Base-by-base conservation (phyloP, 2,329 filamentous ascomycete species). In the Colletotrichum chlorophyti region DNA sequence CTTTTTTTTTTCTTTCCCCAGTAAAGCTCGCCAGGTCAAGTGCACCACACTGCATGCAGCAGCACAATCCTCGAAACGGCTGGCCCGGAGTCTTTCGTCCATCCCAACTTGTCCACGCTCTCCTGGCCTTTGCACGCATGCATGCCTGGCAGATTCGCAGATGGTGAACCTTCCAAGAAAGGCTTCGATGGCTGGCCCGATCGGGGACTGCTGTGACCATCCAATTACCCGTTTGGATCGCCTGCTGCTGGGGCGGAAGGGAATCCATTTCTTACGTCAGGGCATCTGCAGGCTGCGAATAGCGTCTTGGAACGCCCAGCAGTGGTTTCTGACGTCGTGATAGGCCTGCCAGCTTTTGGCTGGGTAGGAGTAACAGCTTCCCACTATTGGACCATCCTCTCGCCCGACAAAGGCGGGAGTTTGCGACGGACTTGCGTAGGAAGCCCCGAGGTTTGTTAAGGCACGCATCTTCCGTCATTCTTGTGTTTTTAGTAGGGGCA, bases 141-240 rank as follows among this genome's bases (percentile, higher is more conserved):
- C 45, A 60, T 8, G 51, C 57, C 38, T 57, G 38, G 51, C 57
- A 57, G 43, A 29, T 50, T 60, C 24, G 57, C 52, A 50, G 45
- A 24, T 57, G 38, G 43, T 3, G 14, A n/a, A n/a, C n/a, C n/a
- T 24, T 24, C 42, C 27, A 21, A 37, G 17, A 11, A 41, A 24
- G 11, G 38, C 38, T 55, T 59, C 55, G 43, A 59, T 50, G 51
- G 43, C 37, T 55, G 43, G 31, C 51, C 38, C 55, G 57, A 50
- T 50, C 21, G 17, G 45, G 43, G 23, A 6, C 43, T 38, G 24
- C 31, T 12, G 24, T 42, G 27, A 27, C 50, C n/a, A 37, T 24
- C 42, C 35, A 15, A 15, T 46, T 59, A 5, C 38, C 51, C 6
- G 19, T 49, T 50, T 45, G 37, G 45, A 40, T 41, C 57, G 45